These are phyloP conservation scores for Rhodotorula diobovata DNA, from an alignment of 768 basidiomycete species.

Conservation along the genomic window DNA sequence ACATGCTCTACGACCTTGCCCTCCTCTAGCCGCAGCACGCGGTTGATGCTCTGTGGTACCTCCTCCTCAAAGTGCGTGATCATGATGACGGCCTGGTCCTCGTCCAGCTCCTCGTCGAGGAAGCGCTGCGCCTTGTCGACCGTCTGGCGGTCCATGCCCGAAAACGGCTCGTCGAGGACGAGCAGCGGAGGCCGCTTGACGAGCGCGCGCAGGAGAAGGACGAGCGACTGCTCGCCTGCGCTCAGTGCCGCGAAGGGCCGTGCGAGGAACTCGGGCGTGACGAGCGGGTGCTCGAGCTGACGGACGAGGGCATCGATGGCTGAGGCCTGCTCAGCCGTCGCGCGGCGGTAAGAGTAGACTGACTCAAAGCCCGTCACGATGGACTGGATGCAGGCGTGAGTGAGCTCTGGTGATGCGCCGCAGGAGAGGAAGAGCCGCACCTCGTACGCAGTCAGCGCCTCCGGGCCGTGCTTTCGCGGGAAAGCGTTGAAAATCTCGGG, in stretches of 20 bases:
- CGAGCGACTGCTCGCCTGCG: constrained; percentile 70
- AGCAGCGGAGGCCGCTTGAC: constrained; percentile 69
- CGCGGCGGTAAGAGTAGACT: constrained; percentile 61
- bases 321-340: constrained; percentile 50
- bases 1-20: constrained; percentile 22
- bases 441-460: constrained; percentile 50
- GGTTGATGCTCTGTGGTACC: constrained; percentile 54
- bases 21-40: constrained; percentile 17
- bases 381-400: constrained; percentile 52
- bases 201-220: constrained; percentile 78
- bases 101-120: constrained; percentile 54
- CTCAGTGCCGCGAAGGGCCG: constrained; percentile 62
- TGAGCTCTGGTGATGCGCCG: background rate
- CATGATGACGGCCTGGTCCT: constrained; percentile 70
- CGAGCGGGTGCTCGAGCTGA: constrained; percentile 51
- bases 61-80: constrained; percentile 90
- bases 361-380: constrained; percentile 85
- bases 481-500: constrained; percentile 91
- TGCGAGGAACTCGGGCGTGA: constrained; percentile 50
- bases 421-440: constrained; percentile 45
- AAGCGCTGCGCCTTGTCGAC: constrained; percentile 62
- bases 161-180: constrained; percentile 86
- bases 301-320: constrained; percentile 60
- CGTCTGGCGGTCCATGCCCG: constrained; percentile 82
- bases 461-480: constrained; percentile 51